A percentile compares a stretch with the other conserved stretches of the same genome.
Evolutionary conservation across 257 asterid species (phyloP).

Genomic region (Primulina tabacum): DNA sequence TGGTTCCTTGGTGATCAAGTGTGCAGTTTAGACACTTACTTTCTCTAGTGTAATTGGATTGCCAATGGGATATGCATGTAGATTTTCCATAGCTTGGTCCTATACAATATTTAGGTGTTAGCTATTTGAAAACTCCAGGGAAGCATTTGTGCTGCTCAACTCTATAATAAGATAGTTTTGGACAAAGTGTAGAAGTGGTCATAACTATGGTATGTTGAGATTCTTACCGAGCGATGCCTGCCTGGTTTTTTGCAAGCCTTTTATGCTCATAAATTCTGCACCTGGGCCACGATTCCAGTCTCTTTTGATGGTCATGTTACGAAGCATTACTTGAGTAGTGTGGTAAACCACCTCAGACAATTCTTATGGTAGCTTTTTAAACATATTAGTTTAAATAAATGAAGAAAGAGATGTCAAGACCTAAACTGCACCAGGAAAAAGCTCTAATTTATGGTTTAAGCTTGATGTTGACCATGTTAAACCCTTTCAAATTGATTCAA

Average conservation of each 20-base stretch:
- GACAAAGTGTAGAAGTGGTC: conserved; percentile 11
- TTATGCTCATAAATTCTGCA: conserved; percentile 5
- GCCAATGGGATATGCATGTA: conserved; percentile 6
- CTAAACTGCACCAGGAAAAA: too few relatives aligned
- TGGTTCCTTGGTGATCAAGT: conserved; percentile 16
- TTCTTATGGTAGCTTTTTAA: too few relatives aligned
- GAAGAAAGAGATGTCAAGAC: too few relatives aligned
- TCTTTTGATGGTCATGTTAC: too few relatives aligned
- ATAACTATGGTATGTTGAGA: neutral
- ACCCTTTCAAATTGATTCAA: too few relatives aligned
- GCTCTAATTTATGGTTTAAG: too few relatives aligned
- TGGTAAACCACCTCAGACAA: too few relatives aligned
- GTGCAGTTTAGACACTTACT: neutral
- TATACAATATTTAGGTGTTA: neutral
- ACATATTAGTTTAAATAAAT: too few relatives aligned
- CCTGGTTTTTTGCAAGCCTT: neutral
- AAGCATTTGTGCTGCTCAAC: conserved; percentile 16
- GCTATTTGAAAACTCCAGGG: conserved; percentile 13
- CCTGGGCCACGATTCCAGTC: neutral
- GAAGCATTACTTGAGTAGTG: too few relatives aligned
- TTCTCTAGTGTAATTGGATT: neutral
- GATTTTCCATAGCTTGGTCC: conserved; percentile 10
- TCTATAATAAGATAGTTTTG: conserved; percentile 7
- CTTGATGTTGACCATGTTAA: too few relatives aligned
- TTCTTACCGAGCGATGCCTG: conserved; percentile 4